Evolutionary conservation across 176 grass and related monocot genomes (phyloP).

Genomic region (Aegilops speltoides): DNA sequence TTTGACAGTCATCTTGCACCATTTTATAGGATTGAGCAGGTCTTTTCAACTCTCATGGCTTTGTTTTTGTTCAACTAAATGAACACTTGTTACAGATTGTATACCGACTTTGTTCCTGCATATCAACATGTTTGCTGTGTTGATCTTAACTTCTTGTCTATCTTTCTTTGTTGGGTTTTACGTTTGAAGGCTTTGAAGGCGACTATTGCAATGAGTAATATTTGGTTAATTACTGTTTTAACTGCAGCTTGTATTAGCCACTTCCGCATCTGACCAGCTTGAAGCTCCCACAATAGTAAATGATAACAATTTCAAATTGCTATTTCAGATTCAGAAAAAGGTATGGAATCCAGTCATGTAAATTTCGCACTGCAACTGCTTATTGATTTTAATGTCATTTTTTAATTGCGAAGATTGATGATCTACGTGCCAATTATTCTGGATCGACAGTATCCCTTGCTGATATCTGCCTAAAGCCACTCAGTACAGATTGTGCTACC

Average conservation of each 20-base stretch:
- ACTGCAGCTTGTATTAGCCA: conserved; percentile 83
- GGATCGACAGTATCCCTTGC: conserved; percentile 66
- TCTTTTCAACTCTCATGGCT: conserved; percentile 19
- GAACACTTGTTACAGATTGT: conserved; percentile 16
- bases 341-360: conserved; percentile 40
- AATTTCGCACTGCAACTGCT: conserved; percentile 13
- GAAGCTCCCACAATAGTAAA: conserved; percentile 63
- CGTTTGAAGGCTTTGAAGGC: conserved; percentile 29
- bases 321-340: conserved; percentile 97
- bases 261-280: conserved; percentile 39
- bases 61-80: conserved; percentile 22
- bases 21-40: conserved; percentile 99
- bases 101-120: not conserved
- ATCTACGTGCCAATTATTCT: conserved; percentile 87
- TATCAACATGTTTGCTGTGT: not conserved
- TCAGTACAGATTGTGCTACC: conserved; percentile 83
- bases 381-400: conserved; percentile 35
- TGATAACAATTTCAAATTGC: conserved; percentile 84
- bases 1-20: conserved; percentile 94
- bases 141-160: conserved; percentile 31
- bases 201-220: conserved; percentile 12
- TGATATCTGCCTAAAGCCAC: conserved; percentile 96
- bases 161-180: conserved; percentile 15
- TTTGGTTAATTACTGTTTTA: conserved; percentile 14
- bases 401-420: conserved; percentile 68